Percentiles rank a stretch among this genome's conserved stretches.
Evolutionary conservation across 1,284 basidiomycete species (phyloP).

Genomic region (Trichosporon asahii): DNA sequence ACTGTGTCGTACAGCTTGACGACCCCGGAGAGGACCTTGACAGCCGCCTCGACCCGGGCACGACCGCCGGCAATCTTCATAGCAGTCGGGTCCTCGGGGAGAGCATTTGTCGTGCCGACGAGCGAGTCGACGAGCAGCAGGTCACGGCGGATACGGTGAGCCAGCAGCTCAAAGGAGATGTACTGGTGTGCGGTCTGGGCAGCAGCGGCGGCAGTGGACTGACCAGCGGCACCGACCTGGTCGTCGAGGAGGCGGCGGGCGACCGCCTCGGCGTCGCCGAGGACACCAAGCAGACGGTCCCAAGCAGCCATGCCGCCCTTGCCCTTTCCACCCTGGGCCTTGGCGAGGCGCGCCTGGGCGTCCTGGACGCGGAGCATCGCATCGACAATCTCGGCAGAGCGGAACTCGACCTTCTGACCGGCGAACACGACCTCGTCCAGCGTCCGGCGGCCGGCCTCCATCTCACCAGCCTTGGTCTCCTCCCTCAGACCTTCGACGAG

Average conservation of each 20-base stretch:
- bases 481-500: constrained; percentile 36
- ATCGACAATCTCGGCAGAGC: constrained; percentile 87
- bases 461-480: constrained; percentile 53
- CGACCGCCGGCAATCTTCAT: constrained; percentile 40
- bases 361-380: constrained; percentile 78
- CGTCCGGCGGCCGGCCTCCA: constrained; percentile 57
- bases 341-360: constrained; percentile 58
- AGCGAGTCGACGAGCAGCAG: constrained; percentile 71
- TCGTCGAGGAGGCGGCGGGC: constrained; percentile 72
- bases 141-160: constrained; percentile 81
- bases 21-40: constrained; percentile 68
- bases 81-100: constrained; percentile 39
- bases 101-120: constrained; percentile 46
- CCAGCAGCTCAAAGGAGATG: constrained; percentile 78
- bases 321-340: constrained; percentile 49
- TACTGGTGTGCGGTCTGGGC: constrained; percentile 72
- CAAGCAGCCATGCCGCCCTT: constrained; percentile 58
- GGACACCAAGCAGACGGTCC: constrained; percentile 72
- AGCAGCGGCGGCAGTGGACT: constrained; percentile 42
- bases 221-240: constrained; percentile 57
- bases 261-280: constrained; percentile 83
- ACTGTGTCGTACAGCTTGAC: constrained; percentile 84
- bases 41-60: constrained; percentile 54
- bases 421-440: constrained; percentile 72
- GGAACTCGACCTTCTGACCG: constrained; percentile 74